Conservation (phyloP, 208 protist species). For the Leishmania amazonensis region DNA sequence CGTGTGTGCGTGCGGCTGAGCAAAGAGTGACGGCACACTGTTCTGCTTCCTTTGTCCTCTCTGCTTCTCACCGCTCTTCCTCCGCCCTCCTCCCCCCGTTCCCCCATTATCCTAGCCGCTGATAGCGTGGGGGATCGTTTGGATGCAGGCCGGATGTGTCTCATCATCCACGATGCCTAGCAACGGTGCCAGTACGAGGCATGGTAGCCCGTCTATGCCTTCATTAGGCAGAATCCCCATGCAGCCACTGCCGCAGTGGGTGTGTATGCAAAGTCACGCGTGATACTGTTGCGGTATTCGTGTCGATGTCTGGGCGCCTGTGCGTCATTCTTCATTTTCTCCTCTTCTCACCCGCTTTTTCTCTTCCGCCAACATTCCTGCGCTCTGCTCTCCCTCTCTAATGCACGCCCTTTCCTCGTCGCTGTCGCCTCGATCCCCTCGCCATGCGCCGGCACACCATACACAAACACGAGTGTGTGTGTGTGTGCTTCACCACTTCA, state of each 20-base stretch:
- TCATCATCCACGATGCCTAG: background rate
- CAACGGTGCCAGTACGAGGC: background rate
- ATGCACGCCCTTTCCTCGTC: background rate
- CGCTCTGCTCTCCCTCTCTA: background rate
- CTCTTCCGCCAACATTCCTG: background rate
- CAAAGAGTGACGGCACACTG: background rate
- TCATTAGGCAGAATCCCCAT: background rate
- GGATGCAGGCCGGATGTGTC: background rate
- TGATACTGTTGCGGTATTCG: background rate
- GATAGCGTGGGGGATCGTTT: background rate
- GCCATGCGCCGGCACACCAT: background rate
- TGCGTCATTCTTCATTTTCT: background rate
- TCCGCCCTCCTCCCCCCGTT: background rate
- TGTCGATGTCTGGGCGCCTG: background rate
- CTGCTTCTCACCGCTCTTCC: background rate
- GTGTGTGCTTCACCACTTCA: background rate
- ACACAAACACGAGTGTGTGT: background rate
- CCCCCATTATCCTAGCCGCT: background rate
- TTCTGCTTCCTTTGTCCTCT: background rate
- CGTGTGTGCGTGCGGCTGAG: background rate
- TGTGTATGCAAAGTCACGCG: background rate
- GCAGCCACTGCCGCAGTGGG: background rate
- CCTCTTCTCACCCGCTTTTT: background rate
- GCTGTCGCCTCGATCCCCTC: background rate
- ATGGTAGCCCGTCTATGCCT: no score